Evolutionary conservation across 2,329 filamentous ascomycete genomes (phyloP).

Genomic region (Exserohilum turcica): DNA sequence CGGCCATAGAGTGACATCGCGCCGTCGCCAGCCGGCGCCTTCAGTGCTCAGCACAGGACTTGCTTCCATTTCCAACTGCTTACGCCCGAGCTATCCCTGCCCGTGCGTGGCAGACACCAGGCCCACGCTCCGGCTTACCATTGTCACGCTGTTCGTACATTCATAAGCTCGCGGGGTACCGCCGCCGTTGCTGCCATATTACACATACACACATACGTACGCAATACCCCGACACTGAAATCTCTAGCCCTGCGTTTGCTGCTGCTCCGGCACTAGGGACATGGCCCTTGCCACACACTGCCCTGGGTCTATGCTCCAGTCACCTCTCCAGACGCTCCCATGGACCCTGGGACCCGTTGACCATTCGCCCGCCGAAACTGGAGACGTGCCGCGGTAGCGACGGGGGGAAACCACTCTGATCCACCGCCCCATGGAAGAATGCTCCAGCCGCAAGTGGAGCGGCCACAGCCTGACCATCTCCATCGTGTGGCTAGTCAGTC

Average conservation of each 20-base stretch:
- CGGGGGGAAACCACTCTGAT: not conserved
- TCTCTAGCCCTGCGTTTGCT: not conserved
- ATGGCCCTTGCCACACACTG: not conserved
- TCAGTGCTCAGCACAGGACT: not conserved
- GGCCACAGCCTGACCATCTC: not conserved
- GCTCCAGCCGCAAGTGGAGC: not conserved
- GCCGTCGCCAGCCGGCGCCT: not conserved
- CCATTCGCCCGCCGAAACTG: not conserved
- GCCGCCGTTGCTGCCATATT: not conserved
- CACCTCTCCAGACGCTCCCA: not conserved
- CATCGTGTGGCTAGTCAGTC: not conserved
- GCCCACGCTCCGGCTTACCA: too few species aligned
- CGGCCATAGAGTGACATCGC: conserved; percentile 1
- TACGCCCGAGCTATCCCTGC: not conserved
- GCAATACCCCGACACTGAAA: not conserved
- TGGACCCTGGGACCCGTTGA: not conserved
- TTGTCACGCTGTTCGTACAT: not conserved
- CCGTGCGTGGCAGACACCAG: not conserved
- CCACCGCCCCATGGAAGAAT: not conserved
- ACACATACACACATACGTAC: not conserved
- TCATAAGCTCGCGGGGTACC: not conserved
- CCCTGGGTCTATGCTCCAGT: not conserved
- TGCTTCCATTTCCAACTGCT: not conserved
- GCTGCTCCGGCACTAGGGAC: not conserved
- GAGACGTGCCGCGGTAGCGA: conserved; percentile 1